Evolutionary conservation across 2,329 filamentous ascomycete species (phyloP).

Genomic region (Scytalidium lignicola): DNA sequence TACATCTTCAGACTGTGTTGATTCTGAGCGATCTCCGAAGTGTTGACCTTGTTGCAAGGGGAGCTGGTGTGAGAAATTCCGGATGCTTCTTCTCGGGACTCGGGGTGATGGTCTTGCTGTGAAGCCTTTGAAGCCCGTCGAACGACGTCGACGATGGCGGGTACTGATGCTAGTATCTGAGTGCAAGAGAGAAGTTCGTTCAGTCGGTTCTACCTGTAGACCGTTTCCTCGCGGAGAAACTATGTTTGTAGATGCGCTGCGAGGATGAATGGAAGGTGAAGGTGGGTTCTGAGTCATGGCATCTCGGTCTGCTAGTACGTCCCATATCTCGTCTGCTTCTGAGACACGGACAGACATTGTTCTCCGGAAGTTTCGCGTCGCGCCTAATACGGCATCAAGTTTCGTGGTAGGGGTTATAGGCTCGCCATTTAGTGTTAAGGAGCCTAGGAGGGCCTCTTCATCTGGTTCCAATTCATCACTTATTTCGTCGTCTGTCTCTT

Average conservation of each 20-base stretch:
- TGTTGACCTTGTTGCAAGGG: background rate
- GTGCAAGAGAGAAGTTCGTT: conserved; percentile 20
- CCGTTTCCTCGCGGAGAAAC: background rate
- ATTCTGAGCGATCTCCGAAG: conserved; percentile 26
- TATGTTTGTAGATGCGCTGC: conserved; percentile 10
- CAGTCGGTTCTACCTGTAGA: conserved; percentile 13
- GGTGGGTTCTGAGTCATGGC: conserved; percentile 24
- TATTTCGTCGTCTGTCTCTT: conserved; percentile 56
- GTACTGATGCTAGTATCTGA: conserved; percentile 6
- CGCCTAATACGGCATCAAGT: conserved; percentile 23
- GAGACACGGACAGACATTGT: conserved; percentile 29
- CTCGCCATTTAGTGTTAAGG: conserved; percentile 20
- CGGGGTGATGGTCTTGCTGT: conserved; percentile 38
- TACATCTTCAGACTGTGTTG: conserved; percentile 41
- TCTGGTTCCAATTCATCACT: conserved; percentile 43
- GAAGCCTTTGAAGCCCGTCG: conserved; percentile 58
- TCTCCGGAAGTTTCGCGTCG: conserved; percentile 22
- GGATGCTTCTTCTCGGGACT: background rate
- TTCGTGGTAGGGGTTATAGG: conserved; percentile 27
- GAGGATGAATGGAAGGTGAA: background rate
- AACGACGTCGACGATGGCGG: conserved; percentile 43
- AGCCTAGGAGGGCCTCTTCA: conserved; percentile 26
- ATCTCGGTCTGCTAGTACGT: conserved; percentile 74
- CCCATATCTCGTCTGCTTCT: conserved; percentile 80
- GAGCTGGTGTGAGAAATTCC: background rate